Conservation (phyloP, 495 filamentous ascomycete species). For the Hypoxylon subgilvum region DNA sequence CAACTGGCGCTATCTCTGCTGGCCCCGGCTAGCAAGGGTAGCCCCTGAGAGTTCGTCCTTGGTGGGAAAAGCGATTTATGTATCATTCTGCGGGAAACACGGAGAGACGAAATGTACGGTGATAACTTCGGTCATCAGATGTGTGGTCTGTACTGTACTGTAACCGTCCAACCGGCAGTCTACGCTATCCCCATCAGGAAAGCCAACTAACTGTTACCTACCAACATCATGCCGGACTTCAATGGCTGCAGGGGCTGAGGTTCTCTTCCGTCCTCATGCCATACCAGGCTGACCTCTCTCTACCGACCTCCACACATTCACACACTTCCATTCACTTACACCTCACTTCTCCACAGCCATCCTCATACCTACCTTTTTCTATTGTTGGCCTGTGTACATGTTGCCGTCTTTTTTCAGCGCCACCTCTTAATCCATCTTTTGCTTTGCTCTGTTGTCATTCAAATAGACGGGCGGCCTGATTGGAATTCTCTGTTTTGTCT, state of each 20-base stretch:
- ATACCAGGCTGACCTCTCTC: background rate
- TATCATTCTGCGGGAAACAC: slow-evolving; percentile 16
- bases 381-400: slow-evolving; percentile 16
- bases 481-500: slow-evolving; percentile 30
- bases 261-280: slow-evolving; percentile 5
- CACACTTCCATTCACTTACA: slow-evolving; percentile 5
- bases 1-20: slow-evolving; percentile 15
- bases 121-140: slow-evolving; percentile 16
- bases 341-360: slow-evolving; percentile 29
- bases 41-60: background rate
- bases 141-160: slow-evolving; percentile 19
- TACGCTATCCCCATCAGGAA: slow-evolving; percentile 20
- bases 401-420: slow-evolving; percentile 22
- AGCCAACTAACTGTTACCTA: too few species aligned
- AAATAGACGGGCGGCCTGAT: slow-evolving; percentile 32
- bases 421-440: slow-evolving; percentile 33
- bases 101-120: slow-evolving; percentile 16
- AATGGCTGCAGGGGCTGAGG: slow-evolving; percentile 24
- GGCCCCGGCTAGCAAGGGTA: slow-evolving; percentile 7
- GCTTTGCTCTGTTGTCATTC: slow-evolving; percentile 25
- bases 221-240: slow-evolving; percentile 17
- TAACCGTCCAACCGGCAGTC: slow-evolving; percentile 22
- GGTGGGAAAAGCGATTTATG: slow-evolving; percentile 4
- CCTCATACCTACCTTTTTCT: slow-evolving; percentile 8
- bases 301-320: slow-evolving; percentile 32